Percentiles rank a stretch among this genome's conserved stretches.
phyloP scores from a whole-genome alignment of 2,329 filamentous ascomycete species.

The Botrytis fabae region DNA sequence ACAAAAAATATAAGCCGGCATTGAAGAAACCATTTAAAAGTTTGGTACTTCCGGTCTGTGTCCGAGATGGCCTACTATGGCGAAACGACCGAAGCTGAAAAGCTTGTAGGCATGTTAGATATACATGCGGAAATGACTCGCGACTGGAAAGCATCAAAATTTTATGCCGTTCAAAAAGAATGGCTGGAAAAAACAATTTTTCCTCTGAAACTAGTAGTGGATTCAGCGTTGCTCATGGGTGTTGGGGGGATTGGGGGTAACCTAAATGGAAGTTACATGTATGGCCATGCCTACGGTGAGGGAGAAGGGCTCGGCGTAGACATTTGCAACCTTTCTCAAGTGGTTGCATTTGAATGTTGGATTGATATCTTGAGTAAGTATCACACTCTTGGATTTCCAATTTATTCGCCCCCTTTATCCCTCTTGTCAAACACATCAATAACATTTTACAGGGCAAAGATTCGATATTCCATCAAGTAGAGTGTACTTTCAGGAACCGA shows the following conservation, averaged over 20 bases:
- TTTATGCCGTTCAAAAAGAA: background rate
- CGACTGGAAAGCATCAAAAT: background rate
- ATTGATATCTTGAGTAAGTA: background rate
- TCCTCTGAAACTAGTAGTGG: background rate
- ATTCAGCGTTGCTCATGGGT: background rate
- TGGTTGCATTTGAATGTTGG: background rate
- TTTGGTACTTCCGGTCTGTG: background rate
- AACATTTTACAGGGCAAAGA: background rate
- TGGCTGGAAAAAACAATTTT: background rate
- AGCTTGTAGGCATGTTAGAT: background rate
- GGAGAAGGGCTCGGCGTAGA: fast-evolving
- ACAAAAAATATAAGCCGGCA: background rate
- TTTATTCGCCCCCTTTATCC: background rate
- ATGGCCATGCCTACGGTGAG: background rate
- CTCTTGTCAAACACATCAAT: background rate
- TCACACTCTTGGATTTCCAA: background rate
- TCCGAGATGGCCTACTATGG: background rate
- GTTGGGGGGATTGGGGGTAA: background rate
- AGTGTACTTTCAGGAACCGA: background rate
- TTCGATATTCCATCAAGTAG: background rate
- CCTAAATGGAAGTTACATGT: background rate
- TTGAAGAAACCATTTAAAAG: background rate
- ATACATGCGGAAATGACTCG: background rate
- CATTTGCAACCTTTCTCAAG: background rate
- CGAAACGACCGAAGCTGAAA: background rate